Conservation (phyloP, 306 rosid species). For the Quercus bicolor region DNA sequence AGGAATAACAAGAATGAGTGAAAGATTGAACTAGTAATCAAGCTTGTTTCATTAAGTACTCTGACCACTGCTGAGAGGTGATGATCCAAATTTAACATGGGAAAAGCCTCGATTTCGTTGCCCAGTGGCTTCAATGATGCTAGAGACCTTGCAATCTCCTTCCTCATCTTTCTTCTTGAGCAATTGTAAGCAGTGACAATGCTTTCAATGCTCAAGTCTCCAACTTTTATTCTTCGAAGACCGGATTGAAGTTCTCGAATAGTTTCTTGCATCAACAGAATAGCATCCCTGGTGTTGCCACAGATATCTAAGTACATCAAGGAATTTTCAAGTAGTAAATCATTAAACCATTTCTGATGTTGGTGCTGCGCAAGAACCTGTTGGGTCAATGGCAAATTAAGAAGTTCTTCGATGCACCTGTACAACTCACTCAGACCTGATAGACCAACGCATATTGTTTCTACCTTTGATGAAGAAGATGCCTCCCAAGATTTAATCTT, state of each 20-base stretch:
- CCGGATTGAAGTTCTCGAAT: constrained; percentile 54
- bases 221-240: constrained; percentile 48
- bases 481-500: constrained; percentile 46
- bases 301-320: constrained; percentile 53
- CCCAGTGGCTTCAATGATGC: constrained; percentile 41
- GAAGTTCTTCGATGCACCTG: constrained; percentile 43
- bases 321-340: constrained; percentile 45
- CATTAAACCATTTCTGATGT: constrained; percentile 53
- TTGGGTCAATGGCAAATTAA: constrained; percentile 50
- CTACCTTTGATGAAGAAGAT: constrained; percentile 38
- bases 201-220: constrained; percentile 38
- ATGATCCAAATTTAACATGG: constrained; percentile 30
- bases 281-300: constrained; percentile 45
- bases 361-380: constrained; percentile 51
- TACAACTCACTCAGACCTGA: constrained; percentile 44
- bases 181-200: constrained; percentile 31
- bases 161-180: constrained; percentile 43
- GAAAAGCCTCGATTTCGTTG: constrained; percentile 17
- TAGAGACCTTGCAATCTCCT: constrained; percentile 33
- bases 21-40: constrained; percentile 41
- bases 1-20: constrained; percentile 47
- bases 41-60: constrained; percentile 59
- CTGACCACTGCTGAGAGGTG: constrained; percentile 47
- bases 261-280: constrained; percentile 40
- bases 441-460: constrained; percentile 36